These are phyloP conservation scores for Phalaenopsis hybrid DNA, from an alignment of 116 monocot genomes.

Conservation along the genomic window DNA sequence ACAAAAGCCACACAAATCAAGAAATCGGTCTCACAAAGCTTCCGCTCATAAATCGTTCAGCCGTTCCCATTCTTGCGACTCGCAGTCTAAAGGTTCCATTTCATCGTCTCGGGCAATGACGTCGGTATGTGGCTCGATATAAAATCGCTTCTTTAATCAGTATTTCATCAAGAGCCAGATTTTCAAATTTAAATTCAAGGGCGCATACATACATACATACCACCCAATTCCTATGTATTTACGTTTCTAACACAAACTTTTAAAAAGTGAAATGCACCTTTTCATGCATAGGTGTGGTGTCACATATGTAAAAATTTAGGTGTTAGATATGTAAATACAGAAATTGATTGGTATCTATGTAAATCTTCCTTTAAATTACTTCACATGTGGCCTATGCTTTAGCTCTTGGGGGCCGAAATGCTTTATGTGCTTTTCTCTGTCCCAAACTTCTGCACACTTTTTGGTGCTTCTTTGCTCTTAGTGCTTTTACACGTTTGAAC, in stretches of 20 bases:
- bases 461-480: not conserved
- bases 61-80: conserved; percentile 54
- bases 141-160: not conserved
- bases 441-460: not conserved
- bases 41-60: conserved; percentile 37
- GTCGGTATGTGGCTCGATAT: conserved; percentile 23
- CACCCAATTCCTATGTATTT: too few relatives aligned
- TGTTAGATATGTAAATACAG: too few relatives aligned
- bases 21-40: conserved; percentile 37
- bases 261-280: too few relatives aligned
- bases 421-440: not conserved
- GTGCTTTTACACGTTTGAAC: not conserved
- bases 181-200: not conserved
- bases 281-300: too few relatives aligned
- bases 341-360: too few relatives aligned
- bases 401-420: not conserved
- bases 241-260: too few relatives aligned
- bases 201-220: too few relatives aligned
- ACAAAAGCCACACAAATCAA: conserved; percentile 48
- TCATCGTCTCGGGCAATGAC: conserved; percentile 33
- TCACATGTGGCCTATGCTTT: not conserved
- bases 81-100: conserved; percentile 53
- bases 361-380: too few relatives aligned
- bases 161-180: not conserved
- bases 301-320: too few relatives aligned